Percentiles rank a stretch among this genome's conserved stretches.
These are phyloP conservation scores for Pisolithus orientalis DNA, from an alignment of 768 basidiomycete species.

Conservation along the genomic window DNA sequence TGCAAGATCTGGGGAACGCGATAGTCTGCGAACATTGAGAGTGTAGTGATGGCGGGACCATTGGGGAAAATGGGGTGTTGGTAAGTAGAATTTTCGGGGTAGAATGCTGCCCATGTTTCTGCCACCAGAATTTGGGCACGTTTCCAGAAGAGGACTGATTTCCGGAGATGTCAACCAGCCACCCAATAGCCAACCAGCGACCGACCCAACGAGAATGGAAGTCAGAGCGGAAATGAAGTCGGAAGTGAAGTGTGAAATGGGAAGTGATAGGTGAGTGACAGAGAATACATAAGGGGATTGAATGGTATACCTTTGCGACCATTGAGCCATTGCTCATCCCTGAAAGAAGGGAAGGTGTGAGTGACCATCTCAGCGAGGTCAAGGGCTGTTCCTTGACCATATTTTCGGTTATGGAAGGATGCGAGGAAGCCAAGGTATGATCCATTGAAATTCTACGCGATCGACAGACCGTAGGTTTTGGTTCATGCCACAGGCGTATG, in stretches of 20 bases:
- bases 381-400: constrained; percentile 58
- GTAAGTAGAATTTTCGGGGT: constrained; percentile 41
- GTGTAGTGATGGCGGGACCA: constrained; percentile 56
- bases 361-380: constrained; percentile 68
- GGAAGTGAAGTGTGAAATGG: neutral
- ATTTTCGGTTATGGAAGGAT: constrained; percentile 48
- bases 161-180: no score
- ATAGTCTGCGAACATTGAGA: constrained; percentile 95
- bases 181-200: no score
- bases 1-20: constrained; percentile 88
- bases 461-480: neutral
- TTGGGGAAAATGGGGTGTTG: constrained; percentile 72
- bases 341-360: constrained; percentile 67
- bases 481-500: neutral
- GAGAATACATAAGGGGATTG: neutral
- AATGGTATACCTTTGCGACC: constrained; percentile 48
- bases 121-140: constrained; percentile 88
- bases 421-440: constrained; percentile 64
- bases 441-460: constrained; percentile 53
- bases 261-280: neutral
- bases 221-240: neutral
- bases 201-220: neutral
- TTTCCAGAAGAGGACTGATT: constrained; percentile 78
- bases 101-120: constrained; percentile 90
- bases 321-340: constrained; percentile 57